A percentile compares a stretch with the other conserved stretches of the same genome.
These are phyloP conservation scores for Houttuynia cordata DNA, from an alignment of 164 flowering plant species.

Conservation along the genomic window DNA sequence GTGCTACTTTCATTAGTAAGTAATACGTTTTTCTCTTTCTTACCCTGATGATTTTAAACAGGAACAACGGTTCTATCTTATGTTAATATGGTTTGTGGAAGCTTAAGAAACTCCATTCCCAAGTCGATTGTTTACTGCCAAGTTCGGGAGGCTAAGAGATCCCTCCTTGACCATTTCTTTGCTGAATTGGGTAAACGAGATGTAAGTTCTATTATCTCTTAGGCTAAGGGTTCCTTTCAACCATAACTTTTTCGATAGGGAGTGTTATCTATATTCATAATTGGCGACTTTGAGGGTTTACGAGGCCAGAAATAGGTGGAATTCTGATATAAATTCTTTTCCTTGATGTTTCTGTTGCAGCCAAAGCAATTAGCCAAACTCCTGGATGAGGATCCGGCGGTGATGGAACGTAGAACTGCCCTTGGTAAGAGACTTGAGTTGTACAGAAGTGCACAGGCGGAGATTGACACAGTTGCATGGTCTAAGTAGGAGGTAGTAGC, in stretches of 20 bases:
- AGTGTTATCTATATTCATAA: no score
- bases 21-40: background rate
- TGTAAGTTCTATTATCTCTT: constrained; percentile 30
- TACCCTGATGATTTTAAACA: constrained; percentile 13
- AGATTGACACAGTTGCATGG: constrained; percentile 39
- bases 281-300: no score
- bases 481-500: constrained; percentile 12
- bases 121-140: constrained; percentile 75
- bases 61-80: constrained; percentile 80
- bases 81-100: constrained; percentile 70
- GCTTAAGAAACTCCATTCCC: constrained; percentile 74
- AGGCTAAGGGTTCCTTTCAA: no score
- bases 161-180: constrained; percentile 80
- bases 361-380: constrained; percentile 40
- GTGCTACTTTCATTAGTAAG: background rate
- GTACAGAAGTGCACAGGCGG: constrained; percentile 78
- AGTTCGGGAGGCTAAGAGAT: constrained; percentile 82
- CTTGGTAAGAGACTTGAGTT: constrained; percentile 81
- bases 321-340: background rate
- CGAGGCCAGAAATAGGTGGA: background rate
- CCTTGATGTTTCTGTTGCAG: constrained; percentile 33
- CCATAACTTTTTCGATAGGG: no score
- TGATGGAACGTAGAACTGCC: constrained; percentile 68
- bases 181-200: constrained; percentile 69
- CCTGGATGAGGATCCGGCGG: constrained; percentile 88